Conservation (phyloP, 169 alveolate genomes). For the Pseudocohnilembus persalinus region DNA sequence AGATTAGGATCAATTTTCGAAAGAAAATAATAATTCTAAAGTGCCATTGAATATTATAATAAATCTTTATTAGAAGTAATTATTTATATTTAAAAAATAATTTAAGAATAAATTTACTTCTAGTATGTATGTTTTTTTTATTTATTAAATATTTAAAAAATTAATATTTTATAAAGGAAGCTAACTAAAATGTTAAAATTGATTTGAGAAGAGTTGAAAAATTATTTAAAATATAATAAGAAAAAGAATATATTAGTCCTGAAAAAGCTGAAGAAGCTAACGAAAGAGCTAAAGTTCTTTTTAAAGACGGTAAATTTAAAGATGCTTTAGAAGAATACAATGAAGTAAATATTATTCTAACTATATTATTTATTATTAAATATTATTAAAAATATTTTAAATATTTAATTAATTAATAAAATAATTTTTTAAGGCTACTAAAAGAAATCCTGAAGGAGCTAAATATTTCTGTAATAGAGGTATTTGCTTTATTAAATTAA, state of each 20-base stretch:
- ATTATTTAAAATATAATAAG: slow-evolving; percentile 89
- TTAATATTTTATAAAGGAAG: slow-evolving; percentile 53
- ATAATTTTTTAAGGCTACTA: slow-evolving; percentile 90
- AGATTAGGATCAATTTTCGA: slow-evolving; percentile 88
- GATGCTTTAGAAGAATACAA: slow-evolving; percentile 96
- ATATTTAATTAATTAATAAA: slow-evolving; percentile 68
- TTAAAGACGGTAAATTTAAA: slow-evolving; percentile 93
- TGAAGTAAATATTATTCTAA: slow-evolving; percentile 60
- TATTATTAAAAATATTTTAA: slow-evolving; percentile 61
- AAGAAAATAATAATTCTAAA: slow-evolving; percentile 83
- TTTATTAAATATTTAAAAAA: too few species aligned
- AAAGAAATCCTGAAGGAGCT: slow-evolving; percentile 96
- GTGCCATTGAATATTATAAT: slow-evolving; percentile 91
- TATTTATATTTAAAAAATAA: too few species aligned
- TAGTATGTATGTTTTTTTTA: too few species aligned
- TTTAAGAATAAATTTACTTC: too few species aligned
- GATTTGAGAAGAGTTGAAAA: slow-evolving; percentile 93
- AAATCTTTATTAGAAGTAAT: slow-evolving; percentile 88
- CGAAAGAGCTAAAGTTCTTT: slow-evolving; percentile 58
- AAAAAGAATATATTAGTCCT: slow-evolving; percentile 94
- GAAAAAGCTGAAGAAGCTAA: slow-evolving; percentile 92
- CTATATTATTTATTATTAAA: too few species aligned
- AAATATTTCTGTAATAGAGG: slow-evolving; percentile 96
- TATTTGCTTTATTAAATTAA: slow-evolving; percentile 93
- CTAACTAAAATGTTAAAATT: slow-evolving; percentile 90